phyloP scores from a whole-genome alignment of 441 rosid genomes.

The Corymbia citriodora region DNA sequence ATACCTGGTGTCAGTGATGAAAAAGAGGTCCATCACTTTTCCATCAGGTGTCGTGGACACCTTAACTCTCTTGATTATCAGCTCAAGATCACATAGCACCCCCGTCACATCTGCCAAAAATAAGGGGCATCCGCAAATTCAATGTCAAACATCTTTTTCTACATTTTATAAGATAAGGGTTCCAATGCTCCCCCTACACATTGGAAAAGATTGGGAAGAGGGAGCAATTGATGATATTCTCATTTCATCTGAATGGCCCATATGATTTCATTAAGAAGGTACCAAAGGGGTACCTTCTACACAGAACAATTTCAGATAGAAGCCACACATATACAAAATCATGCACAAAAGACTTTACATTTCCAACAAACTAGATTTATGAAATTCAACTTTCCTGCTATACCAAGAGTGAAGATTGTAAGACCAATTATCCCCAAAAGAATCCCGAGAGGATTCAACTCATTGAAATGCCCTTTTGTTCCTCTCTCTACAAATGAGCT shows the following conservation, averaged over 20 bases:
- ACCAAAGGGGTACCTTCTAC: not conserved
- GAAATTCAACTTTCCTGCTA: not conserved
- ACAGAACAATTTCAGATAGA: not conserved
- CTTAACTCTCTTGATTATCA: constrained; percentile 80
- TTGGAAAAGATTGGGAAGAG: not conserved
- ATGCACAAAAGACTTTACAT: not conserved
- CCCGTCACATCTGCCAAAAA: constrained; percentile 62
- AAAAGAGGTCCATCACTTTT: constrained; percentile 87
- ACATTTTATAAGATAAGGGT: not conserved
- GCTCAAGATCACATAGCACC: constrained; percentile 81
- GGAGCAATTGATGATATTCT: not conserved
- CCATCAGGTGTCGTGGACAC: constrained; percentile 96
- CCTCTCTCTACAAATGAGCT: not conserved
- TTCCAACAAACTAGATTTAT: not conserved
- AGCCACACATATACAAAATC: not conserved
- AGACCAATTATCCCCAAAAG: not conserved
- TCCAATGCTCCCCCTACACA: not conserved
- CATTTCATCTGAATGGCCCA: not conserved
- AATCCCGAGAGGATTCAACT: not conserved
- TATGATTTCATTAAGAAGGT: not conserved
- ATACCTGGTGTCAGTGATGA: constrained; percentile 87
- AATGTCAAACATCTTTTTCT: not conserved
- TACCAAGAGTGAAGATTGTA: not conserved
- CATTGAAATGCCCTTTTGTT: not conserved
- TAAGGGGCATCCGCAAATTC: not conserved